Evolutionary conservation across 352 stramenopile species (phyloP).

Genomic region (Elongisporangium anandrum): DNA sequence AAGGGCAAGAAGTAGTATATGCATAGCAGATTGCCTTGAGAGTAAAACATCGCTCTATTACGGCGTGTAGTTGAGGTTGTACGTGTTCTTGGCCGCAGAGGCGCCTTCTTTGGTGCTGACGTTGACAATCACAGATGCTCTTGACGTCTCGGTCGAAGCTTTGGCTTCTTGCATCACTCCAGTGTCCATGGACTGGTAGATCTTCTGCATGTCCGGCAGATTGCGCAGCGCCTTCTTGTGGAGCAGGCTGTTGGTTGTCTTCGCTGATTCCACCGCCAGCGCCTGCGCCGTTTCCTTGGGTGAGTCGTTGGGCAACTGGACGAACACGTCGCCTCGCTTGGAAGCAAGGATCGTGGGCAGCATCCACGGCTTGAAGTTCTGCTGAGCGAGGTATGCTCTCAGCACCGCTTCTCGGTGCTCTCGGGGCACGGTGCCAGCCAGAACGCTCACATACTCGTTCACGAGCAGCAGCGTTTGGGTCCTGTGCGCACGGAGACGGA

Average conservation of each 20-base stretch:
- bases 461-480: slow-evolving; percentile 24
- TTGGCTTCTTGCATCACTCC: not conserved
- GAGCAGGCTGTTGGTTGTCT: not conserved
- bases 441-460: slow-evolving; percentile 30
- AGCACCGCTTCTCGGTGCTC: slow-evolving; percentile 21
- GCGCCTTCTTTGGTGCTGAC: not conserved
- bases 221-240: not conserved
- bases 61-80: slow-evolving; percentile 1
- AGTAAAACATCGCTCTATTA: slow-evolving; percentile 2
- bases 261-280: not conserved
- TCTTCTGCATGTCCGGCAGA: not conserved
- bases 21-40: slow-evolving; percentile 9
- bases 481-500: slow-evolving; percentile 18
- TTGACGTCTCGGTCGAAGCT: not conserved
- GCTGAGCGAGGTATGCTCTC: slow-evolving; percentile 14
- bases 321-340: slow-evolving; percentile 25
- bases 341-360: slow-evolving; percentile 18
- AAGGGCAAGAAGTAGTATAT: slow-evolving; percentile 59
- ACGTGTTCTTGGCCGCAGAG: not conserved
- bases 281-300: not conserved
- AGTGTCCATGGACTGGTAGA: not conserved
- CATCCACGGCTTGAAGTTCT: slow-evolving; percentile 11
- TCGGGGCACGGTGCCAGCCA: slow-evolving; percentile 21
- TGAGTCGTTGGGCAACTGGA: slow-evolving; percentile 24
- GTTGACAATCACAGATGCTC: not conserved